phyloP scores from a whole-genome alignment of 331 rosid species.

The Pyrus hybrid region DNA sequence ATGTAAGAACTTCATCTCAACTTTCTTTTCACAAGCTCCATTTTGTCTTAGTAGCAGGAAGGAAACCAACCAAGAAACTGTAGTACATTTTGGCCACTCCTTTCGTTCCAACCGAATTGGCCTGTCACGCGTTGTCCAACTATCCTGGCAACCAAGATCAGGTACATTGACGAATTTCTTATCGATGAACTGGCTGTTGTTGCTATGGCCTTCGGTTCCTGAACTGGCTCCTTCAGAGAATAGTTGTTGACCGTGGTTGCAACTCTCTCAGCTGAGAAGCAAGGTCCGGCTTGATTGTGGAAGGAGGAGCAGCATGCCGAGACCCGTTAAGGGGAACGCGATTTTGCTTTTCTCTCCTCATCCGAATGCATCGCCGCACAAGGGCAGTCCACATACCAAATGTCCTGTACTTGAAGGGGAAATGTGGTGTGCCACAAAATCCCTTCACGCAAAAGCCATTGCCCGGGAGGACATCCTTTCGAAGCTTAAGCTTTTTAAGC shows the following conservation, averaged over 20 bases:
- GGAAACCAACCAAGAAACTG: background rate
- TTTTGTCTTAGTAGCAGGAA: constrained; percentile 41
- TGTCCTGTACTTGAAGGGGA: constrained; percentile 68
- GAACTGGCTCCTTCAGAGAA: constrained; percentile 33
- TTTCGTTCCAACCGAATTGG: constrained; percentile 33
- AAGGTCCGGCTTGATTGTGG: constrained; percentile 11
- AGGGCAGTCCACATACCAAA: constrained; percentile 57
- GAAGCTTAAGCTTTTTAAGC: too few species aligned
- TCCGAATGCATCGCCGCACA: constrained; percentile 48
- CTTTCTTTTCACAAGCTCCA: background rate
- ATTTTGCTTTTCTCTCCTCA: constrained; percentile 58
- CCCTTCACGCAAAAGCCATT: constrained; percentile 40
- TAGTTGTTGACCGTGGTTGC: too few species aligned
- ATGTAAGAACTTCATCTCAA: constrained; percentile 21
- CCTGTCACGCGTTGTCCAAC: constrained; percentile 70
- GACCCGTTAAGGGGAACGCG: constrained; percentile 73
- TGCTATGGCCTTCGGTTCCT: background rate
- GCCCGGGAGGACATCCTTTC: background rate
- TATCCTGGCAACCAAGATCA: constrained; percentile 98
- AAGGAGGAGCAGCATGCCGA: constrained; percentile 27
- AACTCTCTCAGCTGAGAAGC: too few species aligned
- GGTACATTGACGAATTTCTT: constrained; percentile 37
- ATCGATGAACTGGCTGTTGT: background rate
- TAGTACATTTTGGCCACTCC: constrained; percentile 3
- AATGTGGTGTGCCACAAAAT: constrained; percentile 69